Percentiles rank a stretch among this genome's conserved stretches.
Evolutionary conservation across 164 flowering plant species (phyloP).

Genomic region (Santalum album): DNA sequence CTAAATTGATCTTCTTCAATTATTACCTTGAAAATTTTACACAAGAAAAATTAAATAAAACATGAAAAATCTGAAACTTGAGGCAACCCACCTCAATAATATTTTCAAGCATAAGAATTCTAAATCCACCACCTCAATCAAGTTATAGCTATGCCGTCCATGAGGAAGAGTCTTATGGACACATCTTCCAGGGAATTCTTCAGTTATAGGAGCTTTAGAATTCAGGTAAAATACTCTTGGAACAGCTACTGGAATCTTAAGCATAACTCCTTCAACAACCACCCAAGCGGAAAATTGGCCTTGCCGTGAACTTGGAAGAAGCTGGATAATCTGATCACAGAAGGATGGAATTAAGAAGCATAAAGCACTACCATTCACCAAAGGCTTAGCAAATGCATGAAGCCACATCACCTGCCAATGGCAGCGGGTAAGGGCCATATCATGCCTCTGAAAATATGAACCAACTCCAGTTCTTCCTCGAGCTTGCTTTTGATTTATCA

Average conservation of each 20-base stretch:
- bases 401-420: constrained; percentile 79
- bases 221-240: constrained; percentile 92
- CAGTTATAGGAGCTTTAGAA: constrained; percentile 73
- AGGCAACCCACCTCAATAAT: too few species aligned
- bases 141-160: constrained; percentile 59
- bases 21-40: constrained; percentile 36
- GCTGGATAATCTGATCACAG: constrained; percentile 68
- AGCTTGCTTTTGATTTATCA: constrained; percentile 22
- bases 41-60: constrained; percentile 3
- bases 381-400: not conserved
- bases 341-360: constrained; percentile 8
- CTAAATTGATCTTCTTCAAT: constrained; percentile 78
- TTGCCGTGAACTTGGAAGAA: constrained; percentile 51
- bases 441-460: constrained; percentile 72
- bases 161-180: constrained; percentile 90
- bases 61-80: not conserved
- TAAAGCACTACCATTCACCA: constrained; percentile 8
- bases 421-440: constrained; percentile 44
- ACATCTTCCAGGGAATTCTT: constrained; percentile 83
- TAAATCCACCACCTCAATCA: constrained; percentile 64
- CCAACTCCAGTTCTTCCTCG: constrained; percentile 47
- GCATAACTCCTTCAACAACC: constrained; percentile 80
- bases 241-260: constrained; percentile 64
- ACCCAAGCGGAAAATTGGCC: constrained; percentile 90
- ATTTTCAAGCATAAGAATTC: constrained; percentile 2